phyloP scores from a whole-genome alignment of 1,139 yeast genomes.

The Lodderomyces elongisporus region DNA sequence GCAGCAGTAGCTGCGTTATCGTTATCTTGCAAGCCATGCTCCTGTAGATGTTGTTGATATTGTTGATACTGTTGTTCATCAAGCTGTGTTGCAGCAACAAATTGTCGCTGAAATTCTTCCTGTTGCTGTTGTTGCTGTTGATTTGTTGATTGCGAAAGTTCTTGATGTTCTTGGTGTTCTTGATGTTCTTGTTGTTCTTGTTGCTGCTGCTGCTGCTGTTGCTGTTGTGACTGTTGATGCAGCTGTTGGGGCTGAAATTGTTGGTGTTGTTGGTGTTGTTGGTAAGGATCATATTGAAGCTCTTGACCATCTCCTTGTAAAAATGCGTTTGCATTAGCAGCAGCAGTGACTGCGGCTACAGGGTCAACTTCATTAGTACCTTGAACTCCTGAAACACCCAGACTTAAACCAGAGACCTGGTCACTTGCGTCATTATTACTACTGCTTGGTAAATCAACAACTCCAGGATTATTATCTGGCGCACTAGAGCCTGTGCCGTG shows the following conservation, averaged over 20 bases:
- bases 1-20: slow-evolving; percentile 38
- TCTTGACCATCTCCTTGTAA: slow-evolving; percentile 24
- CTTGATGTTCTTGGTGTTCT: slow-evolving; percentile 5
- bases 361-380: slow-evolving; percentile 7
- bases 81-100: slow-evolving; percentile 19
- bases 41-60: slow-evolving; percentile 19
- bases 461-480: slow-evolving; percentile 6
- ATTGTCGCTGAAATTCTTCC: slow-evolving; percentile 37
- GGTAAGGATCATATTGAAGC: slow-evolving; percentile 5
- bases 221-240: slow-evolving; percentile 2
- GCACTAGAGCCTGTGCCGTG: slow-evolving; percentile 7
- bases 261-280: slow-evolving; percentile 6
- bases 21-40: slow-evolving; percentile 18
- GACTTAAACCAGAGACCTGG: slow-evolving; percentile 12
- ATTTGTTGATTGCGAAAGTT: slow-evolving; percentile 13
- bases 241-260: neutral
- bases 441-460: too few species aligned
- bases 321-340: slow-evolving; percentile 27
- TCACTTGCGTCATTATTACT: slow-evolving; percentile 7
- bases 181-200: slow-evolving; percentile 17
- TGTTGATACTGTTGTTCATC: slow-evolving; percentile 32
- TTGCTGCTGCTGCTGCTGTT: slow-evolving; percentile 8
- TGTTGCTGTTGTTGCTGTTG: slow-evolving; percentile 29
- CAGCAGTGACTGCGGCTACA: slow-evolving; percentile 15
- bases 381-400: slow-evolving; percentile 3